A percentile compares a stretch with the other conserved stretches of the same genome.
Evolutionary conservation across 257 asterid species (phyloP).

Genomic region (Echites panduratus): DNA sequence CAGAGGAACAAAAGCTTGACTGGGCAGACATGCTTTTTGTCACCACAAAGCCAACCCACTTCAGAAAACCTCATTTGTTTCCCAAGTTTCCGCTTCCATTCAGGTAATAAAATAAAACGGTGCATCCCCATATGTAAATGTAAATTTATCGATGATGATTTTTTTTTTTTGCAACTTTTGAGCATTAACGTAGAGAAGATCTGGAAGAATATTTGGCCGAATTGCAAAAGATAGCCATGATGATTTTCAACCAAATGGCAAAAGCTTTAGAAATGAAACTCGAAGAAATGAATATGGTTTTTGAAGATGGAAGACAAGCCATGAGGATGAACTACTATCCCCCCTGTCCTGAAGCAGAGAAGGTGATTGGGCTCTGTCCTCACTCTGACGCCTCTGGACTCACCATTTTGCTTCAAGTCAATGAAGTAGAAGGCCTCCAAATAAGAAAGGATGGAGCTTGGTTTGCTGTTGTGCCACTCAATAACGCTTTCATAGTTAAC

Average conservation of each 20-base stretch:
- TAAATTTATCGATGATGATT: too few species aligned
- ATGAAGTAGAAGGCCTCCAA: conserved; percentile 30
- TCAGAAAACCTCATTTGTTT: too few species aligned
- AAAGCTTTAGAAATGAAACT: conserved; percentile 8
- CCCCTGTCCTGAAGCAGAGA: conserved; percentile 29
- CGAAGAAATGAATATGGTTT: conserved; percentile 6
- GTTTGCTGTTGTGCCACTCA: conserved; percentile 29
- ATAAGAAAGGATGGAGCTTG: conserved; percentile 25
- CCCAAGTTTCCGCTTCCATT: too few species aligned
- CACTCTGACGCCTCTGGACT: conserved; percentile 35
- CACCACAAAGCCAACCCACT: too few species aligned
- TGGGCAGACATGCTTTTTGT: too few species aligned
- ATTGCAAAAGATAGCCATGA: not conserved
- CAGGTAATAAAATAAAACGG: too few species aligned
- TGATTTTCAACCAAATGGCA: conserved; percentile 11
- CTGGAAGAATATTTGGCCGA: conserved; percentile 7
- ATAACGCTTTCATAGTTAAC: conserved; percentile 29
- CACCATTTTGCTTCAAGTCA: conserved; percentile 27
- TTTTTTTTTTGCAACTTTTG: too few species aligned
- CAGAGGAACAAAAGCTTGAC: too few species aligned
- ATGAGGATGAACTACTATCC: conserved; percentile 35
- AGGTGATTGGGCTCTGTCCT: conserved; percentile 30
- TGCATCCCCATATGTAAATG: too few species aligned
- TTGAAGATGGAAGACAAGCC: conserved; percentile 16
- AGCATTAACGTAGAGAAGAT: conserved; percentile 15